Percentiles rank a stretch among this genome's conserved stretches.
Conservation (phyloP, 2,329 filamentous ascomycete species). For the Aspergillus pseudoglaucus region DNA sequence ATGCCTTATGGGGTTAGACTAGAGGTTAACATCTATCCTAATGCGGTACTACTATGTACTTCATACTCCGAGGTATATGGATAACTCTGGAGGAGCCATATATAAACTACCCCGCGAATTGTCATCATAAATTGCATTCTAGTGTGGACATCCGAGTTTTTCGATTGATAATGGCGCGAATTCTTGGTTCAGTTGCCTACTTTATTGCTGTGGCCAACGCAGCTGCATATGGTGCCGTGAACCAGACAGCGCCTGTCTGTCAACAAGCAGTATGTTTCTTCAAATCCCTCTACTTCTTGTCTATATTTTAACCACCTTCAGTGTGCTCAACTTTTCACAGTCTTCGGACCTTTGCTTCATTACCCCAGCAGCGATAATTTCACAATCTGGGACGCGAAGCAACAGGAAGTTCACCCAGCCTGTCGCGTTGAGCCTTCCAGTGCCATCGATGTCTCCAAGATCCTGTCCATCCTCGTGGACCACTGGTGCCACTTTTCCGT, state of each 20-base stretch:
- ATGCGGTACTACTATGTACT: not conserved
- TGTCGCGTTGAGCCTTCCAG: constrained; percentile 13
- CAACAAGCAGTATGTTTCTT: not conserved
- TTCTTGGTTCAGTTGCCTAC: not conserved
- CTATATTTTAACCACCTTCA: not conserved
- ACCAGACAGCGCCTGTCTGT: not conserved
- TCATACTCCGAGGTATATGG: not conserved
- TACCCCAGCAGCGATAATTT: constrained; percentile 6
- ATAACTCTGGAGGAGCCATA: not conserved
- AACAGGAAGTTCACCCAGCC: constrained; percentile 10
- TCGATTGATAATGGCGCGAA: not conserved
- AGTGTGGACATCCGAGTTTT: not conserved
- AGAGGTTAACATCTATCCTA: not conserved
- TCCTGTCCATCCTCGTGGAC: constrained; percentile 11
- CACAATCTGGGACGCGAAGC: constrained; percentile 13
- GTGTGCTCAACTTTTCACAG: not conserved
- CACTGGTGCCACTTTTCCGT: constrained; percentile 11
- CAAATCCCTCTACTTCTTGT: not conserved
- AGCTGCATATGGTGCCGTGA: not conserved
- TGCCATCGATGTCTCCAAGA: constrained; percentile 9
- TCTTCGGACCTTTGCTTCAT: constrained; percentile 3
- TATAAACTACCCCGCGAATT: not conserved
- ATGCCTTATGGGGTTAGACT: not conserved
- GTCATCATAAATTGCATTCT: not conserved
- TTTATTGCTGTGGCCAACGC: not conserved